Percentiles rank a stretch among this genome's conserved stretches.
phyloP scores from a whole-genome alignment of 2,329 filamentous ascomycete species.

The Aphanocladium album region DNA sequence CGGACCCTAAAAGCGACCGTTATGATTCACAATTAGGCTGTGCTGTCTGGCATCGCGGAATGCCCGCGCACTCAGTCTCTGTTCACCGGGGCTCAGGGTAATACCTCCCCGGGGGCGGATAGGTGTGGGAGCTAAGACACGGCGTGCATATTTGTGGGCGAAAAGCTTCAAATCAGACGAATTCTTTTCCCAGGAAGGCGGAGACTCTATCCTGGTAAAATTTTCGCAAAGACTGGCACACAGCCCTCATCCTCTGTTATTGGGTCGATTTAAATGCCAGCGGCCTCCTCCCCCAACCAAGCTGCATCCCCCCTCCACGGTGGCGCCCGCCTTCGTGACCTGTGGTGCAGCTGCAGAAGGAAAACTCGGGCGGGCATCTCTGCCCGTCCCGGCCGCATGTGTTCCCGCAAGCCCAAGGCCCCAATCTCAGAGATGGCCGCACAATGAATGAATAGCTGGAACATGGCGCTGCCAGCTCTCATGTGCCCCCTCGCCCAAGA shows the following conservation, averaged over 20 bases:
- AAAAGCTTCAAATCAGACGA: background rate
- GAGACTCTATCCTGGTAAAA: too few species aligned
- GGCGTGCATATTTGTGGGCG: background rate
- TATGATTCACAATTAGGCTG: background rate
- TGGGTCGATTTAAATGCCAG: background rate
- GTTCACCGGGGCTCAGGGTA: background rate
- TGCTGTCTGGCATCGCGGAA: background rate
- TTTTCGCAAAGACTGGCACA: too few species aligned
- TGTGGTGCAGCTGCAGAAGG: background rate
- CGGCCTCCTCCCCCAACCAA: background rate
- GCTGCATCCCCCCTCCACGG: background rate
- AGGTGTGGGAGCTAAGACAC: background rate
- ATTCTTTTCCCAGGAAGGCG: background rate
- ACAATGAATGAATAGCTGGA: background rate
- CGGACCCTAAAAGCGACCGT: background rate
- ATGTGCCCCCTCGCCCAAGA: background rate
- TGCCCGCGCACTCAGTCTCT: background rate
- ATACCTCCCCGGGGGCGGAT: background rate
- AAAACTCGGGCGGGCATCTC: conserved; percentile 2
- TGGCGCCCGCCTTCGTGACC: background rate
- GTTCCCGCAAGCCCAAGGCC: background rate
- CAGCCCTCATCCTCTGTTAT: background rate
- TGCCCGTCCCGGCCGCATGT: background rate
- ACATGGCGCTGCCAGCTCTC: conserved; percentile 1
- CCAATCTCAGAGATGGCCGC: background rate